These are phyloP conservation scores for Aspergillus latus DNA, from an alignment of 2,329 filamentous ascomycete genomes.

Conservation along the genomic window DNA sequence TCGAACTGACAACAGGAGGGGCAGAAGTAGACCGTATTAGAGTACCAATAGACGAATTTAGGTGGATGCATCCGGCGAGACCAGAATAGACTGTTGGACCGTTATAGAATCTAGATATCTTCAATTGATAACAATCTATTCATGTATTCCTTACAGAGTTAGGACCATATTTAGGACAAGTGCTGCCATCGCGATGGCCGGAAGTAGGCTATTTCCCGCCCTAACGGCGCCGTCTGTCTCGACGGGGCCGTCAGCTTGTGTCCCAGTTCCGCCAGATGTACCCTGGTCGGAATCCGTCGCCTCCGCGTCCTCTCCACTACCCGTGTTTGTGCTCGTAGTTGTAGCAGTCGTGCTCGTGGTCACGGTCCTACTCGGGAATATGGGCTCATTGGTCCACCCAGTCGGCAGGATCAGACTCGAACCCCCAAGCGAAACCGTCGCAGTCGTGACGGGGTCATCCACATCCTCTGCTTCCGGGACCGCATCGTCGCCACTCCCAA, in stretches of 20 bases:
- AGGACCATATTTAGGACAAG: not conserved
- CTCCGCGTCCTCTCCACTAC: not conserved
- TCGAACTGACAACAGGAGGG: too few relatives aligned
- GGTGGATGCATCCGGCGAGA: too few relatives aligned
- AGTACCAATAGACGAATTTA: too few relatives aligned
- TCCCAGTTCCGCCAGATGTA: too few relatives aligned
- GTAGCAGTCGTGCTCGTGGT: slow-evolving; percentile 1
- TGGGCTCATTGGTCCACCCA: slow-evolving; percentile 2
- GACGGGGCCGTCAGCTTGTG: not conserved
- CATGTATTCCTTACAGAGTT: too few relatives aligned
- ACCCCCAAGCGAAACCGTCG: not conserved
- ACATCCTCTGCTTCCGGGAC: slow-evolving; percentile 51
- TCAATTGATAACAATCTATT: too few relatives aligned
- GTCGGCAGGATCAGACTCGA: not conserved
- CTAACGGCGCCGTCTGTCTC: not conserved
- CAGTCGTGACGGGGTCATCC: not conserved
- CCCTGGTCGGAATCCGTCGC: not conserved
- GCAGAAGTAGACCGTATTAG: too few relatives aligned
- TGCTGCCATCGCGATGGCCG: too few relatives aligned
- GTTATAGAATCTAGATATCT: too few relatives aligned
- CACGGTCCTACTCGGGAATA: slow-evolving; percentile 2
- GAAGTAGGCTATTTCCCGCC: not conserved
- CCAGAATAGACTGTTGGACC: too few relatives aligned
- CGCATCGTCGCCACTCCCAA: slow-evolving; percentile 46
- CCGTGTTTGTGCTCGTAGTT: not conserved